Base-by-base conservation (phyloP, 352 stramenopile species). In the Blastocystis sp. region DNA sequence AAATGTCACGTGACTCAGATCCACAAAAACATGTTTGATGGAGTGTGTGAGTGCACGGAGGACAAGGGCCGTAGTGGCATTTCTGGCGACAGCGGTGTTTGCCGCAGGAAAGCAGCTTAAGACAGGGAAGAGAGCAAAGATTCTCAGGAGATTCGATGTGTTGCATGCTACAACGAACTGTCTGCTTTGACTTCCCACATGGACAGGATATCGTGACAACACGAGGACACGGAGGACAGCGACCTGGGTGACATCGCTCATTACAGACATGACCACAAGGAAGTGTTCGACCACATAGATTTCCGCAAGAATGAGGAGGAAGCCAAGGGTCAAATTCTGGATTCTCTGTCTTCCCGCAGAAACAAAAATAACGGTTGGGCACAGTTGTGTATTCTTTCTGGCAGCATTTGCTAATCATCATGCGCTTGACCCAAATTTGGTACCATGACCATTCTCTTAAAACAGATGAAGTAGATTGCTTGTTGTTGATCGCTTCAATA, bases 191-290 rank as follows among this genome's bases (percentile, higher is more conserved):
- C 73, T 88, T 88, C 8, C 62, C 66, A 8, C 66, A 88, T 53
- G 66, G 62, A 55, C 66, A 79, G 6, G 68, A 43, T 15, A 88
- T 77, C 2, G 66, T 88, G 3, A 88, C 45, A 37, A 76, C 47
- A 23, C 77, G 62, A n/a, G 66, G 66, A 55, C 66, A 88, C 0
- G 62, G 62, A 79, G 62, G 62, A 43, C 66, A 88, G 11, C 47
- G 73, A 53, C 77, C 77, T 45, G 77, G 26, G 56, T 88, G 77
- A 55, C 77, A 88, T 1, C 62, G 77, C 37, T 76, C 77, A 29
- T 88, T 88, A 77, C 77, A 88, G 20, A 26, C 37, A 53, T 88
- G 77, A 34, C 77, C 77, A 76, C 77, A 88, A 29, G 77, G 77
- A 37, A 88, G 53, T 7, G 45, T 54, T 11, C 43, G 23, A 23